Conservation (phyloP, 495 filamentous ascomycete species). For the Penicillium ochrochloron region DNA sequence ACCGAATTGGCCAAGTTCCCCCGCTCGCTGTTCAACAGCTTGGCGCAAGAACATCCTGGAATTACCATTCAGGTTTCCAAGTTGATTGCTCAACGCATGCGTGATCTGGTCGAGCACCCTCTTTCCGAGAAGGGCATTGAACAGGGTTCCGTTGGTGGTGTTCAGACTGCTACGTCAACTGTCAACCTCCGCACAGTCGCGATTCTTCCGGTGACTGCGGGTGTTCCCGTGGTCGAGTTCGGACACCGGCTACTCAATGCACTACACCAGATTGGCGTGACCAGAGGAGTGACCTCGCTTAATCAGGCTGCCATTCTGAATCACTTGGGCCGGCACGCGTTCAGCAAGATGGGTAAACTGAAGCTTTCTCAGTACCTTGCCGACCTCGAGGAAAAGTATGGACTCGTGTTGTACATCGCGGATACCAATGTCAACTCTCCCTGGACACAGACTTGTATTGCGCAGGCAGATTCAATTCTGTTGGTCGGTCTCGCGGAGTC, state of each 20-base stretch:
- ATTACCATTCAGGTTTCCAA: slow-evolving; percentile 99
- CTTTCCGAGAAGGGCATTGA: slow-evolving; percentile 67
- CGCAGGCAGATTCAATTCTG: slow-evolving; percentile 93
- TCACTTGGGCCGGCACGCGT: slow-evolving; percentile 92
- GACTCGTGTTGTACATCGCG: slow-evolving; percentile 94
- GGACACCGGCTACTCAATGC: slow-evolving; percentile 87
- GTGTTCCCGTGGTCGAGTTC: slow-evolving; percentile 94
- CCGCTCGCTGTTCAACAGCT: slow-evolving; percentile 93
- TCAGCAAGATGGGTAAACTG: slow-evolving; percentile 95
- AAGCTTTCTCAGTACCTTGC: slow-evolving; percentile 96
- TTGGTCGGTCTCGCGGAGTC: slow-evolving; percentile 91
- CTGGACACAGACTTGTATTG: slow-evolving; percentile 98
- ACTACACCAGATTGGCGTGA: slow-evolving; percentile 82
- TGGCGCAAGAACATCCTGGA: slow-evolving; percentile 94
- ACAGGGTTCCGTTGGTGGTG: slow-evolving; percentile 59
- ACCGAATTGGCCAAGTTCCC: slow-evolving; percentile 97
- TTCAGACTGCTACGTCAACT: slow-evolving; percentile 78
- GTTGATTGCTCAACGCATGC: slow-evolving; percentile 95
- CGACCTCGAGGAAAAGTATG: slow-evolving; percentile 95
- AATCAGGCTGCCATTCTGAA: slow-evolving; percentile 94
- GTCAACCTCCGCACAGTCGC: slow-evolving; percentile 92
- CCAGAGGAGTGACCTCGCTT: slow-evolving; percentile 87
- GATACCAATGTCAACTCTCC: slow-evolving; percentile 95
- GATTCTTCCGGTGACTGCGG: slow-evolving; percentile 86
- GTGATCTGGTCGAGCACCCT: slow-evolving; percentile 81